These are phyloP conservation scores for Boletus vermiculosoides DNA, from an alignment of 768 basidiomycete genomes.

Conservation along the genomic window DNA sequence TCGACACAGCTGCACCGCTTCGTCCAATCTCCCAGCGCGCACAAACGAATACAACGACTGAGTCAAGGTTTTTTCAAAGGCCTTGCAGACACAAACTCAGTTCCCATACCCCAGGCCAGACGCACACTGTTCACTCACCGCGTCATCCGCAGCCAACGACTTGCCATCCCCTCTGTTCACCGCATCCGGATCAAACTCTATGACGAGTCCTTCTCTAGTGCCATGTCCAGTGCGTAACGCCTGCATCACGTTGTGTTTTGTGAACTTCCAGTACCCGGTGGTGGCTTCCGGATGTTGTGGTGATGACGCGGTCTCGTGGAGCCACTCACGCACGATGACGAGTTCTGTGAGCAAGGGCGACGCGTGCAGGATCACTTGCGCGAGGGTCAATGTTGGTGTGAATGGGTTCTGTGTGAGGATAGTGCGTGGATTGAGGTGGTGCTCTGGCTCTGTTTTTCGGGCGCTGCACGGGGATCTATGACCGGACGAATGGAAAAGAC, in stretches of 20 bases:
- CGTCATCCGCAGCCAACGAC: conserved; percentile 71
- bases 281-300: conserved; percentile 66
- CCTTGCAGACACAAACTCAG: conserved; percentile 41
- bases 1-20: conserved; percentile 79
- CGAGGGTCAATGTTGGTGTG: conserved; percentile 73
- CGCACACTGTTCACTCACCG: conserved; percentile 44
- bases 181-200: conserved; percentile 81
- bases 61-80: conserved; percentile 74
- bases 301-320: conserved; percentile 71
- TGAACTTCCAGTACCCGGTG: conserved; percentile 83
- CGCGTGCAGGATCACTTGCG: conserved; percentile 66
- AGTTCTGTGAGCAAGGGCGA: conserved; percentile 73
- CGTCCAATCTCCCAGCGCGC: conserved; percentile 80
- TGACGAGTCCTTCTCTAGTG: conserved; percentile 51
- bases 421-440: conserved; percentile 47
- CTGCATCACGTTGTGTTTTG: conserved; percentile 72
- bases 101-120: neutral
- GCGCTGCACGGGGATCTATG: conserved; percentile 40
- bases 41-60: conserved; percentile 80
- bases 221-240: conserved; percentile 48
- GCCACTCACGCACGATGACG: conserved; percentile 83
- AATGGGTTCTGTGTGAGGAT: conserved; percentile 75
- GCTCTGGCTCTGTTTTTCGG: conserved; percentile 59
- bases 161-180: conserved; percentile 56
- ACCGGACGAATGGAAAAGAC: neutral